Evolutionary conservation across 345 rosid genomes (phyloP).

Genomic region (Streptanthus diversifolius): DNA sequence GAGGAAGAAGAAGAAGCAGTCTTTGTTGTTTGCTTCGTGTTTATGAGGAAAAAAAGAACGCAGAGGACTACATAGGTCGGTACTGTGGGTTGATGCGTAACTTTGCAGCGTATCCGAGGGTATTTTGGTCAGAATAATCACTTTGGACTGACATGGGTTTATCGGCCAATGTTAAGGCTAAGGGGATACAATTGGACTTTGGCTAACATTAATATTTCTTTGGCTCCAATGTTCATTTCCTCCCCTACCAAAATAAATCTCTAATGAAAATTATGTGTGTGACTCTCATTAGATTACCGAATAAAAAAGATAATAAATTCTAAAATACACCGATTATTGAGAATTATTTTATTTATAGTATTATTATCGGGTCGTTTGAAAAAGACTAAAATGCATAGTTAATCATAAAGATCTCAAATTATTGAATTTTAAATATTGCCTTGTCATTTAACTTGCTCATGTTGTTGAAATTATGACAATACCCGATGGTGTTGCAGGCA

Average conservation of each 20-base stretch:
- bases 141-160: conserved; percentile 8
- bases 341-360: neutral
- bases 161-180: neutral
- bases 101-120: conserved; percentile 7
- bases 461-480: too few species aligned
- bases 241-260: too few species aligned
- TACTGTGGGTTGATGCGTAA: conserved; percentile 14
- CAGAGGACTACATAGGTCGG: conserved; percentile 24
- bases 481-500: too few species aligned
- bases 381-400: too few species aligned
- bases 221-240: neutral
- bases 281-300: neutral
- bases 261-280: neutral
- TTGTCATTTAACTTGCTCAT: too few species aligned
- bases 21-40: neutral
- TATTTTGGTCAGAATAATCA: conserved; percentile 9
- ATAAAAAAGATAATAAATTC: neutral
- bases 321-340: neutral
- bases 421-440: too few species aligned
- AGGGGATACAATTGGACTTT: neutral
- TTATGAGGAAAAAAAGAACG: neutral
- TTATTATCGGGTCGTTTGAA: too few species aligned
- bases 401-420: too few species aligned
- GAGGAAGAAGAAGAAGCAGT: neutral
- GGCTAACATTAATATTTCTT: neutral